Evolutionary conservation across 805 yeast species (phyloP).

Genomic region (Metschnikowia chrysomelidarum): DNA sequence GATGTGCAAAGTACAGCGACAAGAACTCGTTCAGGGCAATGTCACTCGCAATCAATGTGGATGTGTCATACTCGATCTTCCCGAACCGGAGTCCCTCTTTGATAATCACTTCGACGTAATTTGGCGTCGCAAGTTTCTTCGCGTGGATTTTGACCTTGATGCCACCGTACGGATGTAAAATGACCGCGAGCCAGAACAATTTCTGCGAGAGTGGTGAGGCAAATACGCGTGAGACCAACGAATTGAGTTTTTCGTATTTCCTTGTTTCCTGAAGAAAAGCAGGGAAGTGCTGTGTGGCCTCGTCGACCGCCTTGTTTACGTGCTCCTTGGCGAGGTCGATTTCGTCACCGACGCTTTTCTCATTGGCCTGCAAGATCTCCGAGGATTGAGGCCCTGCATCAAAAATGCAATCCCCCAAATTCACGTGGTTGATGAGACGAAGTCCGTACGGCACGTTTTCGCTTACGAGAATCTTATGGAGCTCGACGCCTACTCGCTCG

Average conservation of each 20-base stretch:
- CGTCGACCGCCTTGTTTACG: constrained; percentile 20
- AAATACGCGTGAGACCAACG: constrained; percentile 6
- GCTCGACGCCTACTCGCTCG: constrained; percentile 86
- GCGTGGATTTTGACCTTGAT: constrained; percentile 34
- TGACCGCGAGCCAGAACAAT: constrained; percentile 47
- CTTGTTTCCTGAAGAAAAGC: constrained; percentile 13
- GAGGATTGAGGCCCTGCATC: constrained; percentile 26
- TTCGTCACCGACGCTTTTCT: constrained; percentile 14
- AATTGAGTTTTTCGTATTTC: not conserved
- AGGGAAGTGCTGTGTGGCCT: constrained; percentile 24
- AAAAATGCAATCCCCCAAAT: constrained; percentile 60
- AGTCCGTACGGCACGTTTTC: constrained; percentile 63
- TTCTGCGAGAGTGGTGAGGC: constrained; percentile 17
- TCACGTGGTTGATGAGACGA: constrained; percentile 51
- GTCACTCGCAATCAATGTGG: constrained; percentile 41
- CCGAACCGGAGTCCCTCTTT: constrained; percentile 72
- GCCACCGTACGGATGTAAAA: constrained; percentile 50
- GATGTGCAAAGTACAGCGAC: constrained; percentile 15
- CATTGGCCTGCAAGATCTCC: constrained; percentile 19
- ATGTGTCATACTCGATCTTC: constrained; percentile 50
- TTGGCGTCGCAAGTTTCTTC: constrained; percentile 33
- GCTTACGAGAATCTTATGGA: constrained; percentile 73
- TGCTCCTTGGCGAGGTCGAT: constrained; percentile 16
- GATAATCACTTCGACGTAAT: constrained; percentile 51
- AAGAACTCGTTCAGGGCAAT: constrained; percentile 18